Conservation (phyloP, 495 filamentous ascomycete species). For the Bombardia bombarda region DNA sequence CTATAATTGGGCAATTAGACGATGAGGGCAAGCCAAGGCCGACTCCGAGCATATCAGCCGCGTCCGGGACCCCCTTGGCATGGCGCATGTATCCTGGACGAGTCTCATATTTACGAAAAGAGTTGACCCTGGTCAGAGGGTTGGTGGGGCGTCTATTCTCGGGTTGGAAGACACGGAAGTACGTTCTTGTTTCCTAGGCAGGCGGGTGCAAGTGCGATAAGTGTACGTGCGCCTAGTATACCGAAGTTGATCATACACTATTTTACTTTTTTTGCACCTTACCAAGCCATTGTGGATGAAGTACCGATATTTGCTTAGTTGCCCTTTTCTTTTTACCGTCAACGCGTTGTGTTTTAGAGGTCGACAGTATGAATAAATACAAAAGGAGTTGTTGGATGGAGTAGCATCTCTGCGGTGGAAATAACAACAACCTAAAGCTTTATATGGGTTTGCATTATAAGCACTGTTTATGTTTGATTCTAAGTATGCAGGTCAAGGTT, state of each 20-base stretch:
- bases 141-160: conserved; percentile 37
- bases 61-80: conserved; percentile 26
- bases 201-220: conserved; percentile 22
- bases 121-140: conserved; percentile 36
- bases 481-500: no score
- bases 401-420: no score
- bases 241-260: conserved; percentile 42
- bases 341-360: conserved; percentile 7
- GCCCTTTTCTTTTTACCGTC: conserved; percentile 3
- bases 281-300: conserved; percentile 12
- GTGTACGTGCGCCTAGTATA: conserved; percentile 35
- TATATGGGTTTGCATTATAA: no score
- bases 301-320: conserved; percentile 13
- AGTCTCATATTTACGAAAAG: conserved; percentile 44
- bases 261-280: conserved; percentile 15
- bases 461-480: not conserved
- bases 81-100: conserved; percentile 36
- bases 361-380: conserved; percentile 7
- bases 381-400: conserved; percentile 4
- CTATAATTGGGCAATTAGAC: conserved; percentile 13
- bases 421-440: no score
- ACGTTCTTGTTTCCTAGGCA: conserved; percentile 34
- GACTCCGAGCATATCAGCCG: conserved; percentile 24
- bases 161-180: conserved; percentile 33
- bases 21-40: conserved; percentile 26